phyloP scores from a whole-genome alignment of 805 yeast genomes.

The Tetrapisispora fleetii region DNA sequence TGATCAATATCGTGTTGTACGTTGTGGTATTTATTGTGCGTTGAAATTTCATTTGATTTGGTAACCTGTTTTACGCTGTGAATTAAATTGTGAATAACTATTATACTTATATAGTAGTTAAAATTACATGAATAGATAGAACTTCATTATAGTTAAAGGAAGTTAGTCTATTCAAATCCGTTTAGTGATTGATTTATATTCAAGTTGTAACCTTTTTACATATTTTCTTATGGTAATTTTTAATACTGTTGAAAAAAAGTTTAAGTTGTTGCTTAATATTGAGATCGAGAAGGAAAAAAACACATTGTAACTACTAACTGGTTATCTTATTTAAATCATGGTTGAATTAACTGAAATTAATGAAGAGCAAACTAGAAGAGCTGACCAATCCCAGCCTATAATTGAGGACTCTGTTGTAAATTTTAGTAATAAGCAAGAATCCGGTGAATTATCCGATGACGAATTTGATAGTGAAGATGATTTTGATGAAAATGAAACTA shows the following conservation, averaged over 20 bases:
- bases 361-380: conserved; percentile 19
- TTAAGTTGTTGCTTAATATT: too few species aligned
- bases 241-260: too few species aligned
- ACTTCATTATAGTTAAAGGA: too few species aligned
- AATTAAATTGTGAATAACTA: too few species aligned
- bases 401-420: conserved; percentile 42
- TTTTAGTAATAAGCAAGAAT: conserved; percentile 22
- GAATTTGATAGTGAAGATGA: conserved; percentile 50
- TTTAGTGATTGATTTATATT: neutral
- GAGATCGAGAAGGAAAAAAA: neutral
- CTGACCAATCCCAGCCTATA: conserved; percentile 34
- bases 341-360: conserved; percentile 29
- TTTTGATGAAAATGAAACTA: conserved; percentile 74
- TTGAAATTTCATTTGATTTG: too few species aligned
- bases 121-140: too few species aligned
- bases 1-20: too few species aligned
- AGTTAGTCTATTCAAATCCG: neutral
- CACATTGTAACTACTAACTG: neutral
- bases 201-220: too few species aligned
- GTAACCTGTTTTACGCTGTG: too few species aligned
- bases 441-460: conserved; percentile 21
- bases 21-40: too few species aligned
- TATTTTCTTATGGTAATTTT: too few species aligned
- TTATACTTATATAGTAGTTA: too few species aligned
- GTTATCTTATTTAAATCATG: conserved; percentile 12